Percentiles rank a stretch among this genome's conserved stretches.
Conservation (phyloP, 2,329 filamentous ascomycete genomes). For the Massarina eburnea region DNA sequence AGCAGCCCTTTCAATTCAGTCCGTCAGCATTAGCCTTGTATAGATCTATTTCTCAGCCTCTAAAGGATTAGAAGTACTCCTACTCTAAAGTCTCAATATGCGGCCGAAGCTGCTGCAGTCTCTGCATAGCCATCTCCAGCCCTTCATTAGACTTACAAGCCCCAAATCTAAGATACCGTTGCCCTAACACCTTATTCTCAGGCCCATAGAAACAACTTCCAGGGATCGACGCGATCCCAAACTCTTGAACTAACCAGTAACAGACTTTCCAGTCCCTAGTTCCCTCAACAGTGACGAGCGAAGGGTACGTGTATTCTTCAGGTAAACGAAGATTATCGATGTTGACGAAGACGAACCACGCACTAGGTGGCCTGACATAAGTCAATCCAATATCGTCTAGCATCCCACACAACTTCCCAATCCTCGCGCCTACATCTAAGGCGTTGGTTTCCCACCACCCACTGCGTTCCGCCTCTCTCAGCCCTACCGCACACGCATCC, state of each 20-base stretch:
- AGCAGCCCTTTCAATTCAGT: too few relatives aligned
- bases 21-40: too few relatives aligned
- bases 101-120: background rate
- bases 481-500: constrained; percentile 85
- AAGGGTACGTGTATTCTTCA: constrained; percentile 77
- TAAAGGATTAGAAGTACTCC: too few relatives aligned
- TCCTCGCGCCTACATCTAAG: constrained; percentile 80
- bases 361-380: constrained; percentile 86
- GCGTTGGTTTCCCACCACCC: constrained; percentile 85
- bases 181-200: constrained; percentile 73
- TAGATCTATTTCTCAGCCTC: too few relatives aligned
- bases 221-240: constrained; percentile 91
- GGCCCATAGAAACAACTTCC: constrained; percentile 93
- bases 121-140: constrained; percentile 29
- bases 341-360: constrained; percentile 93
- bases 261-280: constrained; percentile 87
- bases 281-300: constrained; percentile 71
- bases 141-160: constrained; percentile 90
- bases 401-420: constrained; percentile 73
- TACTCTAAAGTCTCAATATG: too few relatives aligned
- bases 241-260: constrained; percentile 80
- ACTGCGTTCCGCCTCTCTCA: constrained; percentile 77
- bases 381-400: constrained; percentile 47
- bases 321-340: constrained; percentile 81
- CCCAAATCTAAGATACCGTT: constrained; percentile 88